phyloP scores from a whole-genome alignment of 2,329 filamentous ascomycete genomes.

The Aspergillus aculeatinus region DNA sequence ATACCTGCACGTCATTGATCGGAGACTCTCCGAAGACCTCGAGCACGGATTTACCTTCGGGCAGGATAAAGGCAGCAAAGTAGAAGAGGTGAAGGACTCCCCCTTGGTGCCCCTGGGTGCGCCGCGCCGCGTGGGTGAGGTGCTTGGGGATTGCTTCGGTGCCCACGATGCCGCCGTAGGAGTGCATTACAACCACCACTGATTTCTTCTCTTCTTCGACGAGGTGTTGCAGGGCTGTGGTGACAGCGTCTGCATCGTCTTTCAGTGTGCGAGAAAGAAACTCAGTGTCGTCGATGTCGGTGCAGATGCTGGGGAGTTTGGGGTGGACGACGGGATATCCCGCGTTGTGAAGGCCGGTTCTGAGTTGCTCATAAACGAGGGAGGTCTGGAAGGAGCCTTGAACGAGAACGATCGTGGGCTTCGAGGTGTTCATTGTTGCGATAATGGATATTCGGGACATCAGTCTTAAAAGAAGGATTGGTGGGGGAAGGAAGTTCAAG shows the following conservation, averaged over 20 bases:
- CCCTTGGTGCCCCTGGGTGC: neutral
- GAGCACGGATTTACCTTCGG: neutral
- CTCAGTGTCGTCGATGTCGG: neutral
- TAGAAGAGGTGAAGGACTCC: constrained; percentile 3
- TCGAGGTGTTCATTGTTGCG: neutral
- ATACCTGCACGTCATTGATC: neutral
- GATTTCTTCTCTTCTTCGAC: neutral
- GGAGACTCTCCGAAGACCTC: constrained; percentile 1
- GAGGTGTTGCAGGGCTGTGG: neutral
- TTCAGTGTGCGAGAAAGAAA: neutral
- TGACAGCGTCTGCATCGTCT: neutral
- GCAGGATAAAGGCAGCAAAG: neutral
- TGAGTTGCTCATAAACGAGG: neutral
- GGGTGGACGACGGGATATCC: neutral
- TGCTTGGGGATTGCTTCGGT: constrained; percentile 2
- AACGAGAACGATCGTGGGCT: neutral
- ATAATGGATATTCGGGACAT: too few relatives aligned
- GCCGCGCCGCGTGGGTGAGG: neutral
- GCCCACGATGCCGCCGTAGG: constrained; percentile 7
- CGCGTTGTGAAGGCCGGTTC: neutral
- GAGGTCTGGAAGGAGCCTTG: neutral
- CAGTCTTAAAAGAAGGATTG: too few relatives aligned
- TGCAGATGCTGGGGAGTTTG: neutral
- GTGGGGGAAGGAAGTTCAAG: too few relatives aligned
- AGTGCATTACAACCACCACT: constrained; percentile 3